Percentiles rank a stretch among this genome's conserved stretches.
phyloP scores from a whole-genome alignment of 2,329 filamentous ascomycete species.

The Fusarium paranaense region DNA sequence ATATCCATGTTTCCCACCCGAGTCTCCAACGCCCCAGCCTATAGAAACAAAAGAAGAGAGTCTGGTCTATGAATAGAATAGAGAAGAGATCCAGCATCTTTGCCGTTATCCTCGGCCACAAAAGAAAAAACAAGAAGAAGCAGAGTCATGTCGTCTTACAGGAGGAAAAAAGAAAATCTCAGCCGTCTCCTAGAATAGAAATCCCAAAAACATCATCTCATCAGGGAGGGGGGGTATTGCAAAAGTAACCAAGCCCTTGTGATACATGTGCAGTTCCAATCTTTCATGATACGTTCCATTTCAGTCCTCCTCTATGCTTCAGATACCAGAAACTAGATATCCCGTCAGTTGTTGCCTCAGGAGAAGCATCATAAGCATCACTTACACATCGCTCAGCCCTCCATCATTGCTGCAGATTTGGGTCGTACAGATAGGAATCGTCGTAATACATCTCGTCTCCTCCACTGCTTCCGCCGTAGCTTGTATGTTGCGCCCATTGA shows the following conservation, averaged over 20 bases:
- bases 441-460: slow-evolving; percentile 51
- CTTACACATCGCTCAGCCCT: slow-evolving; percentile 23
- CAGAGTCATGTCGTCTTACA: slow-evolving; percentile 14
- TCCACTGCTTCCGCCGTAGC: slow-evolving; percentile 49
- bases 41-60: slow-evolving; percentile 14
- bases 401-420: slow-evolving; percentile 29
- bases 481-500: slow-evolving; percentile 45
- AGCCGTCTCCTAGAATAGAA: slow-evolving; percentile 29
- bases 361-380: not conserved
- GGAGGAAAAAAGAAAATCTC: slow-evolving; percentile 2
- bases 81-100: slow-evolving; percentile 5
- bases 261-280: slow-evolving; percentile 30
- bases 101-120: slow-evolving; percentile 1
- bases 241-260: slow-evolving; percentile 7
- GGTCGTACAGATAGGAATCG: slow-evolving; percentile 47
- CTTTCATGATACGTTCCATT: slow-evolving; percentile 29
- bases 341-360: not conserved
- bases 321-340: slow-evolving; percentile 7
- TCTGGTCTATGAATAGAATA: slow-evolving; percentile 34
- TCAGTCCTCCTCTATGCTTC: slow-evolving; percentile 8
- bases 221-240: slow-evolving; percentile 42
- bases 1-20: not conserved
- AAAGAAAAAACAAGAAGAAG: not conserved
- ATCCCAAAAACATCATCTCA: slow-evolving; percentile 20
- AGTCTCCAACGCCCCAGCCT: slow-evolving; percentile 29